A percentile compares a stretch with the other conserved stretches of the same genome.
phyloP scores from a whole-genome alignment of 352 stramenopile genomes.

The Phytopythium helicoides region DNA sequence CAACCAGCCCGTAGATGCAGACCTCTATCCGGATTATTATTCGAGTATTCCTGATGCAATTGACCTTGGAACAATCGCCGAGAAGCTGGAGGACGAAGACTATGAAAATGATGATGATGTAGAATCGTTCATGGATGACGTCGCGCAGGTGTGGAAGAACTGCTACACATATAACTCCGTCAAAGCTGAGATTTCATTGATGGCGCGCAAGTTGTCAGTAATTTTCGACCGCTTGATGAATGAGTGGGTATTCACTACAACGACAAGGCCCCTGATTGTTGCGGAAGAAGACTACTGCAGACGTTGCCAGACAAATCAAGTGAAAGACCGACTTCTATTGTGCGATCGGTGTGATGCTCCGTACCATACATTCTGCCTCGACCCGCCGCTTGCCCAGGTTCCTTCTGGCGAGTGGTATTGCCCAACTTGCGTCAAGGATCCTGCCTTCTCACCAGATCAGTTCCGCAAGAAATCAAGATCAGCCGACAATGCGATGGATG shows the following conservation, averaged over 20 bases:
- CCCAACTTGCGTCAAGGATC: constrained; percentile 50
- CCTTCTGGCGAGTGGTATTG: constrained; percentile 80
- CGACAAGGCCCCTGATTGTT: constrained; percentile 50
- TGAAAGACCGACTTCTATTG: constrained; percentile 60
- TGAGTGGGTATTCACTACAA: constrained; percentile 69
- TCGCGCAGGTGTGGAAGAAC: constrained; percentile 83
- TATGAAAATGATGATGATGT: constrained; percentile 83
- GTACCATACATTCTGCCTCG: constrained; percentile 81
- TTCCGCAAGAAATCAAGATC: constrained; percentile 35
- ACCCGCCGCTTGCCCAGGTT: constrained; percentile 50
- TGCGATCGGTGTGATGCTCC: constrained; percentile 83
- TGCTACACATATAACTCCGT: constrained; percentile 84
- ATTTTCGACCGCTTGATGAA: constrained; percentile 83
- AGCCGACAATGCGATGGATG: constrained; percentile 10
- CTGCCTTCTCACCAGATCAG: constrained; percentile 49
- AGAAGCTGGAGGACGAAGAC: constrained; percentile 85
- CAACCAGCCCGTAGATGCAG: constrained; percentile 80
- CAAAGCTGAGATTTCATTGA: constrained; percentile 74
- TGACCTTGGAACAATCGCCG: constrained; percentile 76
- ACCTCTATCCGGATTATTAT: constrained; percentile 86
- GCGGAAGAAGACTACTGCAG: constrained; percentile 79
- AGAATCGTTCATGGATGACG: constrained; percentile 78
- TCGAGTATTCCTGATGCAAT: constrained; percentile 75
- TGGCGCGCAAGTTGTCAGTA: constrained; percentile 70
- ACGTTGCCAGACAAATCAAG: constrained; percentile 67